Conservation (phyloP, 139 green algal species). For the Eudorina sp. region DNA sequence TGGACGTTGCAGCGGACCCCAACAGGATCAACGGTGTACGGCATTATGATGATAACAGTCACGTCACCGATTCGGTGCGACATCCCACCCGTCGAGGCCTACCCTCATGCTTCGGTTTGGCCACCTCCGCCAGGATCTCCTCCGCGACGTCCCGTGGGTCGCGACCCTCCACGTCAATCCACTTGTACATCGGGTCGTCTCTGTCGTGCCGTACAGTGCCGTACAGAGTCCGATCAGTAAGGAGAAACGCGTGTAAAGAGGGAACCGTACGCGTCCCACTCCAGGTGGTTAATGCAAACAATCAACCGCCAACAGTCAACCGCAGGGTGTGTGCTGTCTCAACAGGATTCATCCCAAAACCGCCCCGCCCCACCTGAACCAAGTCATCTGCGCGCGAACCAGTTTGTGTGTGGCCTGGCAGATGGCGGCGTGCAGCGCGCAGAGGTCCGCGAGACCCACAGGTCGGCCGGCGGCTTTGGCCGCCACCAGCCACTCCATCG, state of each 20-base stretch:
- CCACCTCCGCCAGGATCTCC: slow-evolving; percentile 56
- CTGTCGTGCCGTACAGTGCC: slow-evolving; percentile 9
- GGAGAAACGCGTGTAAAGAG: background rate
- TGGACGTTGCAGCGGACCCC: no score
- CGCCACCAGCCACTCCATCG: slow-evolving; percentile 60
- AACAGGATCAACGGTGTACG: no score
- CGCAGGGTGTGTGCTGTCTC: background rate
- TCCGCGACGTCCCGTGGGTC: slow-evolving; percentile 46
- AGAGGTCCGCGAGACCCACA: slow-evolving; percentile 21
- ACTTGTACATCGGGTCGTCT: slow-evolving; percentile 73
- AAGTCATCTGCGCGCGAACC: slow-evolving; percentile 84
- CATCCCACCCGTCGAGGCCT: no score
- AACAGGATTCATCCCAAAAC: no score
- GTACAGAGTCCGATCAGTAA: background rate
- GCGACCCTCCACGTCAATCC: slow-evolving; percentile 47
- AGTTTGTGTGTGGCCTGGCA: slow-evolving; percentile 78
- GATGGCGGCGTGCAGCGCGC: slow-evolving; percentile 58
- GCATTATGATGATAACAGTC: no score
- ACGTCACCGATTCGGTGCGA: no score
- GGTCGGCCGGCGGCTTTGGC: background rate
- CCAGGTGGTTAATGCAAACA: no score
- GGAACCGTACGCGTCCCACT: no score
- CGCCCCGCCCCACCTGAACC: slow-evolving; percentile 82
- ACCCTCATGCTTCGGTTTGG: slow-evolving; percentile 57
- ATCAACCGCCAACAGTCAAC: no score